Evolutionary conservation across 2,329 filamentous ascomycete species (phyloP), one percentile per base, ranked within the genome.

Genomic region (Aspergillus sp.): DNA sequence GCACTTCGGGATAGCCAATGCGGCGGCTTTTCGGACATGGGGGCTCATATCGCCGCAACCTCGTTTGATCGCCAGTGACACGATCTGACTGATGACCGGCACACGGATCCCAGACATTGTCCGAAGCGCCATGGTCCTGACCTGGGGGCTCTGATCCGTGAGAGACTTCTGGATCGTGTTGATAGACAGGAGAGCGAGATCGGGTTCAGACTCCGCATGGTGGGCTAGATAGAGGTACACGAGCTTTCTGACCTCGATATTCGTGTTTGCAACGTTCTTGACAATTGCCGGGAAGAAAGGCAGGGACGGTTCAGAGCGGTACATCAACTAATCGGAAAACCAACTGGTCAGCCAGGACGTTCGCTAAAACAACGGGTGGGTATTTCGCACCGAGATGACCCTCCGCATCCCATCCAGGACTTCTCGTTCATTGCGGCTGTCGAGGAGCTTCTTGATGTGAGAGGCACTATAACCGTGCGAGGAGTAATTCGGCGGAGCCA

Each of bases 91-190:
- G 60, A 98, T 98, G 32, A 95, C 88, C 0, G 91, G 89, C 1
- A 98, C 89, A n/a, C 83, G 75, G 42, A 98, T 96, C 8, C 86
- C 86, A 1, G 88, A 93, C 89, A 98, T 98, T 44, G 91, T 94
- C 42, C 88, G 85, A 41, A 98, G 71, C 0, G 91, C 91, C 51
- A 98, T 80, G 14, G 89, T 86, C 45, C 91, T 80, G 13, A 95
- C 78, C 53, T 93, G 83, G 1, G 91, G 85, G 57, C 88, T 95
- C 36, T 80, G 71, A 61, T 98, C 91, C 15, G 86, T 93, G 37
- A 98, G 75, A 7, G 89, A 94, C 63, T 95, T 96, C 56, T 98
- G 91, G 48, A 98, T 96, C 5, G 91, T 93, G 63, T 98, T 98
- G 72, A 98, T 95, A 37, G 88, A 94, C 27, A 98, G 74, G 24